phyloP scores from a whole-genome alignment of 2,329 filamentous ascomycete genomes.

The Claviceps monticola region DNA sequence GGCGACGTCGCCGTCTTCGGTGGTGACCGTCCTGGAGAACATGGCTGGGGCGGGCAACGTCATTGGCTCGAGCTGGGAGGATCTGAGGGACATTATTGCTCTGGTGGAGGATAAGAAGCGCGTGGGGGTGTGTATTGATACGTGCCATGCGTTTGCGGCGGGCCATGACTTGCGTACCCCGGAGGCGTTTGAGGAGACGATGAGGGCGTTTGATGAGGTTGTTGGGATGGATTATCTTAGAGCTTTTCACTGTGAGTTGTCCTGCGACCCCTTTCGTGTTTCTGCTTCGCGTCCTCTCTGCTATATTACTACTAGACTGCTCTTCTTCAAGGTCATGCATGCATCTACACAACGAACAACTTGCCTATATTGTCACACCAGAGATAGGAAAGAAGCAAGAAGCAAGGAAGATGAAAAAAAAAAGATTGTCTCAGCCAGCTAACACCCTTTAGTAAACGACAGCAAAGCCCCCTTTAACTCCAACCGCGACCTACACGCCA shows the following conservation, averaged over 20 bases:
- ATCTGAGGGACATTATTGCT: slow-evolving; percentile 72
- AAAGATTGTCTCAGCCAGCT: not conserved
- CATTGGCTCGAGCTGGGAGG: slow-evolving; percentile 72
- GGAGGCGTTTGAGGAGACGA: slow-evolving; percentile 56
- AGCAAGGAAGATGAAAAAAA: too few relatives aligned
- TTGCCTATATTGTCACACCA: too few relatives aligned
- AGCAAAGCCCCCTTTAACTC: slow-evolving; percentile 80
- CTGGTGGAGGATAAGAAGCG: slow-evolving; percentile 67
- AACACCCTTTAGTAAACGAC: slow-evolving; percentile 53
- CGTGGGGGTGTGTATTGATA: slow-evolving; percentile 91
- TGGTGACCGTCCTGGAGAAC: slow-evolving; percentile 81
- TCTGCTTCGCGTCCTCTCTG: too few relatives aligned
- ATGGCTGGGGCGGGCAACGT: slow-evolving; percentile 89
- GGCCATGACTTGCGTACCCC: slow-evolving; percentile 80
- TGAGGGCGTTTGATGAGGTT: slow-evolving; percentile 60
- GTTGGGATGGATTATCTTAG: slow-evolving; percentile 70
- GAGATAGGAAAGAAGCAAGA: too few relatives aligned
- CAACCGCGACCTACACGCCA: slow-evolving; percentile 81
- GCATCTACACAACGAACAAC: too few relatives aligned
- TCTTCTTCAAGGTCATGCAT: too few relatives aligned
- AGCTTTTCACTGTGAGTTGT: slow-evolving; percentile 52
- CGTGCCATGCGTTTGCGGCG: slow-evolving; percentile 89
- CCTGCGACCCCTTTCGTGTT: too few relatives aligned
- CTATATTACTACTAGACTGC: too few relatives aligned
- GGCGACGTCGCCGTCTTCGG: slow-evolving; percentile 46